Evolutionary conservation across 2,329 filamentous ascomycete species (phyloP).

Genomic region (Alternaria novae-zelandiae): DNA sequence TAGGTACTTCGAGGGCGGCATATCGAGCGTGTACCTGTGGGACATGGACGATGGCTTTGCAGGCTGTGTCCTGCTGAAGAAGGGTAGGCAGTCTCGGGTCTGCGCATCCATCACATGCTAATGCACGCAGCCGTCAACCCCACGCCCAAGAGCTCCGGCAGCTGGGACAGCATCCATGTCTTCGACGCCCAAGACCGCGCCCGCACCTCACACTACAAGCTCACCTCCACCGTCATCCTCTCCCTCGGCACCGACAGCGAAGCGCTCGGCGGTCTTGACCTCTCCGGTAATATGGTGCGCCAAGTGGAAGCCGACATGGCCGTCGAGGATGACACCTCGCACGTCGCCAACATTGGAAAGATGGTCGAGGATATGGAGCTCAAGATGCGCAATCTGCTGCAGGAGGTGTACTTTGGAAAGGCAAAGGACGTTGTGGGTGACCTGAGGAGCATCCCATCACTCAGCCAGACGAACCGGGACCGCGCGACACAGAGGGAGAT

Average conservation of each 20-base stretch:
- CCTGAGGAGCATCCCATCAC: slow-evolving; percentile 80
- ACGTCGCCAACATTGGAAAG: slow-evolving; percentile 90
- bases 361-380: slow-evolving; percentile 99
- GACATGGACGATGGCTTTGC: slow-evolving; percentile 98
- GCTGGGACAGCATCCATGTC: slow-evolving; percentile 99
- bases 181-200: slow-evolving; percentile 95
- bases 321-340: slow-evolving; percentile 87
- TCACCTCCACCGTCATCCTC: slow-evolving; percentile 95
- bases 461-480: slow-evolving; percentile 85
- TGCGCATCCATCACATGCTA: slow-evolving; percentile 3
- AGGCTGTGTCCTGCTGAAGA: slow-evolving; percentile 94
- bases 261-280: slow-evolving; percentile 81
- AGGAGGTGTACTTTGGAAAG: slow-evolving; percentile 99
- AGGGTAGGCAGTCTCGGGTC: slow-evolving; percentile 63
- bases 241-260: slow-evolving; percentile 75
- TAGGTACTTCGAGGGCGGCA: slow-evolving; percentile 91
- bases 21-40: slow-evolving; percentile 97
- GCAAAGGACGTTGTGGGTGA: slow-evolving; percentile 98
- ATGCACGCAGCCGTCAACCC: slow-evolving; percentile 66
- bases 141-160: slow-evolving; percentile 72
- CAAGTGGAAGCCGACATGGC: slow-evolving; percentile 92
- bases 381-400: slow-evolving; percentile 97
- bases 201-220: slow-evolving; percentile 92
- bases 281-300: slow-evolving; percentile 96
- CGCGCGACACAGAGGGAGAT: slow-evolving; percentile 87